Base-by-base conservation (phyloP, 495 filamentous ascomycete genomes). In the Extremus antarcticus region DNA sequence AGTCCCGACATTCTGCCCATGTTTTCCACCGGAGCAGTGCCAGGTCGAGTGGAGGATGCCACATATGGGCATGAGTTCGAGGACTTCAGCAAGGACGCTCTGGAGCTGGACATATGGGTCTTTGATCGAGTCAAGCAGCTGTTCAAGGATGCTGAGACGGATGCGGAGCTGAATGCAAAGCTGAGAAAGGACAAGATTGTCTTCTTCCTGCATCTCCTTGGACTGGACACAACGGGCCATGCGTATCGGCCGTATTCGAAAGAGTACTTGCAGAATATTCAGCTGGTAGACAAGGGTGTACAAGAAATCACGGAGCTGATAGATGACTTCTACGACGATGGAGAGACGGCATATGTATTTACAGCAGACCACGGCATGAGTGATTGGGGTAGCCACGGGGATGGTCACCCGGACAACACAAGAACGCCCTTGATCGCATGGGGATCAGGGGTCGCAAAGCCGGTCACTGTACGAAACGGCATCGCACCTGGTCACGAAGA, bases 301-400 rank as follows among this genome's bases (percentile, higher is more conserved):
- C 71, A 86, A 68, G 82, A 95, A 66, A 83, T 95, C 41, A 83
- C 85, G 16, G 77, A 83, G 56, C 64, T 96, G 38, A 81, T 96
- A 38, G 82, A 92, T 13, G 80, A 90, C 23, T 99, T 97, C 66
- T 99, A 95, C 63, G 75, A 68, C n/a, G 94, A 99, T 66, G 85
- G 77, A 13, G 83, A 92, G 71, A 96, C 94, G 0, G 88, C 94
- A 0, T 99, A 87, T 64, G 81, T 99, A 15, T 99, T 99, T 67
- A 99, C 94, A 10, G 92, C 92, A 1, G 92, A 99, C 62, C 92
- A 99, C 71, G 92, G 92, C 11, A 99, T 99, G 91, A 95, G 87
- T 65, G 94, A 99, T 71, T 94, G 86, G 85, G 92, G 92, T 13
- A 95, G 88, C 58, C 92, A 99, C 65, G 92, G 92, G 43, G 92